Evolutionary conservation across 2,329 filamentous ascomycete species (phyloP).

Genomic region (Cucurbitaria berberidis): DNA sequence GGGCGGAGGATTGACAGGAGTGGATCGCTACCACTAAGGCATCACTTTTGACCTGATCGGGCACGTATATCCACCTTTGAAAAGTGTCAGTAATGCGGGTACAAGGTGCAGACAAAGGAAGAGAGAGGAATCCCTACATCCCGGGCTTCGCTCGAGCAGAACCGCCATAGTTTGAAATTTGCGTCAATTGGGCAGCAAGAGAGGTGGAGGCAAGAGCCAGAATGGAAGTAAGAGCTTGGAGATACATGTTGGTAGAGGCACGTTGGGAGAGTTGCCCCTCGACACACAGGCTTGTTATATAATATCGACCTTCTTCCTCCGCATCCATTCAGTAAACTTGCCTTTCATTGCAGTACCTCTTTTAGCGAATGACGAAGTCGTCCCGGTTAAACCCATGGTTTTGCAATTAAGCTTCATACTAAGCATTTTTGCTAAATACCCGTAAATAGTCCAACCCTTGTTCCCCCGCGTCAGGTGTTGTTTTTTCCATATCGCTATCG

Average conservation of each 20-base stretch:
- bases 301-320: neutral
- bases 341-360: neutral
- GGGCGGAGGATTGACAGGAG: slow-evolving; percentile 38
- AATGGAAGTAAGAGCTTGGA: slow-evolving; percentile 14
- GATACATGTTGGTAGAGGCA: slow-evolving; percentile 18
- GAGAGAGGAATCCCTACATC: slow-evolving; percentile 24
- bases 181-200: slow-evolving; percentile 34
- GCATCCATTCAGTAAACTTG: slow-evolving; percentile 6
- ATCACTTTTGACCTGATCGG: slow-evolving; percentile 33
- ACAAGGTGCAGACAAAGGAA: neutral
- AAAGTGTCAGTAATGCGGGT: slow-evolving; percentile 4
- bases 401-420: slow-evolving; percentile 33
- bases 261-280: neutral
- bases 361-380: neutral
- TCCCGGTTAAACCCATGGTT: slow-evolving; percentile 25
- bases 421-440: slow-evolving; percentile 25
- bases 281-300: neutral
- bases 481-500: neutral
- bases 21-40: slow-evolving; percentile 41
- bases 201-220: slow-evolving; percentile 16
- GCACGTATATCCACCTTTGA: slow-evolving; percentile 38
- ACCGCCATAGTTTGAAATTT: slow-evolving; percentile 35
- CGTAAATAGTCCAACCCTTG: slow-evolving; percentile 18
- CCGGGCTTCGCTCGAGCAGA: slow-evolving; percentile 34
- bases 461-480: slow-evolving; percentile 15